These are phyloP conservation scores for Elaeis oleifera DNA, from an alignment of 202 grass and related monocot species.

Conservation along the genomic window DNA sequence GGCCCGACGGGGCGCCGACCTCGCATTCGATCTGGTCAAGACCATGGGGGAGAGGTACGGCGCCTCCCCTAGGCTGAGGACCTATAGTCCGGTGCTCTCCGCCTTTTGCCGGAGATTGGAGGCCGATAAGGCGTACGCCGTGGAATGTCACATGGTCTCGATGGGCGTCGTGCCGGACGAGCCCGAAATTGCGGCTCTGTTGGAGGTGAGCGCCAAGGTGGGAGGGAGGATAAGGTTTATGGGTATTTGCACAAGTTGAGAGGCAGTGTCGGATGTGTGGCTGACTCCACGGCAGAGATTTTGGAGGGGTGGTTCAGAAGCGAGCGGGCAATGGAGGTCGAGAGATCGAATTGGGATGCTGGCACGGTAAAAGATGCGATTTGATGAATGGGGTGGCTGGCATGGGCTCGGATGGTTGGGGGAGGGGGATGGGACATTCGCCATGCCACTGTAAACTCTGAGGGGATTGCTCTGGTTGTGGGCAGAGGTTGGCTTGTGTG, in stretches of 20 bases:
- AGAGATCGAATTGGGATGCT: slow-evolving; percentile 22
- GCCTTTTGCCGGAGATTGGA: slow-evolving; percentile 49
- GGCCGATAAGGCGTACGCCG: slow-evolving; percentile 48
- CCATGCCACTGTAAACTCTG: slow-evolving; percentile 20
- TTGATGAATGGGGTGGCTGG: slow-evolving; percentile 67
- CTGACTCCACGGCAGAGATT: slow-evolving; percentile 21
- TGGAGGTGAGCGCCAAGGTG: slow-evolving; percentile 23
- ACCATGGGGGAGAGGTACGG: slow-evolving; percentile 62
- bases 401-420: slow-evolving; percentile 60
- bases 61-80: slow-evolving; percentile 51
- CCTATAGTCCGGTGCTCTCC: slow-evolving; percentile 58
- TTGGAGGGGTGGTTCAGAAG: slow-evolving; percentile 57
- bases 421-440: slow-evolving; percentile 41
- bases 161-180: slow-evolving; percentile 56
- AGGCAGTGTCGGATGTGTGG: slow-evolving; percentile 27
- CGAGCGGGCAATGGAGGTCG: slow-evolving; percentile 5
- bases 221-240: too few relatives aligned
- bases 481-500: slow-evolving; percentile 36
- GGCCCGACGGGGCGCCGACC: slow-evolving; percentile 29
- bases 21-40: slow-evolving; percentile 51
- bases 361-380: slow-evolving; percentile 32
- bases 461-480: slow-evolving; percentile 33
- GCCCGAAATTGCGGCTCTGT: slow-evolving; percentile 42
- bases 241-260: slow-evolving; percentile 29
- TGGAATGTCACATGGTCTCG: slow-evolving; percentile 57